Evolutionary conservation across 768 basidiomycete species (phyloP), one percentile per base, ranked within the genome.

Genomic region (Rubroboletus pulcherrimus): DNA sequence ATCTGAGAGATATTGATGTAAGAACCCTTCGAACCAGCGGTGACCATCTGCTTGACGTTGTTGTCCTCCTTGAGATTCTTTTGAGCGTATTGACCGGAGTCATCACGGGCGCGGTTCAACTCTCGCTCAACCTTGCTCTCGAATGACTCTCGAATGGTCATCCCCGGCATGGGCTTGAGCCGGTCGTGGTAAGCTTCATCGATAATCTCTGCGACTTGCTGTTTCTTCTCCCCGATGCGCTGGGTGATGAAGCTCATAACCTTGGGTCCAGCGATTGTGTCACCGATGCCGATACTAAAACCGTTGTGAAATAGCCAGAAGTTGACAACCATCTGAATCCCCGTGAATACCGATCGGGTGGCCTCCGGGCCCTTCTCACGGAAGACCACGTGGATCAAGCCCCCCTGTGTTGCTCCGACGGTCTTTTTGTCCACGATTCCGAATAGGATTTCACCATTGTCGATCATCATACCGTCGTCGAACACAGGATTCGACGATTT

Each of bases 31-130:
- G 97, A 97, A 26, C 97, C 97, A 10, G 97, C 95, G 7, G 96
- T 93, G 67, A 98, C 96, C 97, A 99, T 99, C 82, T 98, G 97
- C 81, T 98, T 99, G 77, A 98, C 95, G 65, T 98, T 98, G 80
- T 99, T 98, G 75, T 97, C 95, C 71, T 93, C 92, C 80, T 98
- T 98, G 81, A 98, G 78, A 68, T 88, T 88, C 75, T 93, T 89
- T 75, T 98, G 93, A n/a, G 95, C 96, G 43, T 87, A 91, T 69
- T 93, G 93, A 78, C 97, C 97, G 30, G 93, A 93, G 45, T 83
- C 82, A 68, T 98, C 97, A 80, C 95, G 93, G 61, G 96, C 97
- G 72, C 87, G 77, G 71, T 99, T 98, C 64, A 99, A 82, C 69
- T 93, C 85, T 29, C 85, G 85, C 66, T 97, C 92, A 48, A 98